Conservation (phyloP, 2,329 filamentous ascomycete genomes). For the Claviceps purpurea region DNA sequence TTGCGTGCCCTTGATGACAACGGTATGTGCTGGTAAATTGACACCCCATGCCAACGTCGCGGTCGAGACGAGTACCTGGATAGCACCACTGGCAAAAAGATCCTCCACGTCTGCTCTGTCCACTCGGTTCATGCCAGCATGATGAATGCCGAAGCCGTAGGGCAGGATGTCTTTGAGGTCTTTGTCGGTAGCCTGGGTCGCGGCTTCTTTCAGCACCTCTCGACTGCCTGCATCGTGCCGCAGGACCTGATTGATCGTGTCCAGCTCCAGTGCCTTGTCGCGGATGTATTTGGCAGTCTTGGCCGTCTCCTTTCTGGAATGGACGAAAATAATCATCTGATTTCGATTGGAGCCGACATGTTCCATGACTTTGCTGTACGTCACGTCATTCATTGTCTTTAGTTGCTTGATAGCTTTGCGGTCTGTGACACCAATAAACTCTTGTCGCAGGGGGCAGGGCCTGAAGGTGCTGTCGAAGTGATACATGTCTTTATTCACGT, state of each 20-base stretch:
- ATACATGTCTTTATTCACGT: constrained; percentile 74
- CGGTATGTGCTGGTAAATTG: constrained; percentile 91
- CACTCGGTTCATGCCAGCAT: constrained; percentile 91
- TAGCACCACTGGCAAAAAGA: constrained; percentile 77
- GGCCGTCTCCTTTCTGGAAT: constrained; percentile 93
- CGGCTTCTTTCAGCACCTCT: constrained; percentile 76
- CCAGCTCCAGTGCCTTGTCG: constrained; percentile 92
- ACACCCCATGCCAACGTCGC: constrained; percentile 99
- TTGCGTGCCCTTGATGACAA: constrained; percentile 97
- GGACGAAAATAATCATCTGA: constrained; percentile 98
- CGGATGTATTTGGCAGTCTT: constrained; percentile 94
- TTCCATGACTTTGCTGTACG: constrained; percentile 93
- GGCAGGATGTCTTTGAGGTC: constrained; percentile 90
- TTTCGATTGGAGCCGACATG: constrained; percentile 87
- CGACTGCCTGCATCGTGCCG: constrained; percentile 84
- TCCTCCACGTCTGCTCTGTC: constrained; percentile 93
- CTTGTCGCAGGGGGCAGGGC: constrained; percentile 87
- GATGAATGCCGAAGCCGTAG: constrained; percentile 96
- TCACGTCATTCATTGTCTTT: constrained; percentile 99
- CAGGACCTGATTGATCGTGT: constrained; percentile 92
- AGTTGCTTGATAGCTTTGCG: constrained; percentile 98
- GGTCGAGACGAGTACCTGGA: constrained; percentile 93
- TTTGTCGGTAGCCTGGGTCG: constrained; percentile 66
- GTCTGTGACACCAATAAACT: constrained; percentile 94
- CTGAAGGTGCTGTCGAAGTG: constrained; percentile 92